Evolutionary conservation across 352 stramenopile genomes (phyloP), one percentile per base, ranked within the genome.

Genomic region (Pythium phragmitis): DNA sequence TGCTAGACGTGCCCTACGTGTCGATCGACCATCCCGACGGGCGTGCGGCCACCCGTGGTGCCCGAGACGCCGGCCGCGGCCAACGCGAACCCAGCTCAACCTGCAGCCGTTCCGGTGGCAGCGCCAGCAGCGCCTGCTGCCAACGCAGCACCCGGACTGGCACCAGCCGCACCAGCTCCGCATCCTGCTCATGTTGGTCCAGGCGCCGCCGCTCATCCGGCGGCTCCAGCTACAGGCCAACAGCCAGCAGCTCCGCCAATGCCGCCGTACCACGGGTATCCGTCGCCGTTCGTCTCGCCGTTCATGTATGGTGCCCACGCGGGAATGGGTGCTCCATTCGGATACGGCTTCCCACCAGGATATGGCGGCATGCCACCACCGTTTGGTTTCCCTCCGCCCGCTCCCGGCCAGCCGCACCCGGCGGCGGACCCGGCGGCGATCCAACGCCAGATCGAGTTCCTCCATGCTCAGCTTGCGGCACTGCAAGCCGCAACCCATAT

Each of bases 1-100:
- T 56, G 5, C 0, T 52, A 85, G 74, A 98, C 91, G 9, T 99
- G 97, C 71, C 97, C 97, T 0, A 99, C 97, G 3, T 99, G 97
- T 72, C 89, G 96, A 28, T 90, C 90, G 3, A 96, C 97, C 26
- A 99, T 99, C 73, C 89, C 91, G 13, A 91, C 83, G 7, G 79
- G 79, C 19, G 73, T 74, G 13, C 69, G 69, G 59, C 81, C 72
- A 16, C 72, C 75, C 13, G 74, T 78, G 2, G 63, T 78, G 7
- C 69, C 82, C 13, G 65, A 77, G 58, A 60, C 70, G 4, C 63
- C 69, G 49, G 60, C 59, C 47, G 50, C 60, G 8, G 46, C 63
- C 36, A 63, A 65, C 55, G 64, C 76, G 21, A 68, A 62, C 34
- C 54, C 73, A 36, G 63, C 17, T 36, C 69, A 57, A 67, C 47